phyloP scores from a whole-genome alignment of 805 yeast species.

The Candida ponderosae region DNA sequence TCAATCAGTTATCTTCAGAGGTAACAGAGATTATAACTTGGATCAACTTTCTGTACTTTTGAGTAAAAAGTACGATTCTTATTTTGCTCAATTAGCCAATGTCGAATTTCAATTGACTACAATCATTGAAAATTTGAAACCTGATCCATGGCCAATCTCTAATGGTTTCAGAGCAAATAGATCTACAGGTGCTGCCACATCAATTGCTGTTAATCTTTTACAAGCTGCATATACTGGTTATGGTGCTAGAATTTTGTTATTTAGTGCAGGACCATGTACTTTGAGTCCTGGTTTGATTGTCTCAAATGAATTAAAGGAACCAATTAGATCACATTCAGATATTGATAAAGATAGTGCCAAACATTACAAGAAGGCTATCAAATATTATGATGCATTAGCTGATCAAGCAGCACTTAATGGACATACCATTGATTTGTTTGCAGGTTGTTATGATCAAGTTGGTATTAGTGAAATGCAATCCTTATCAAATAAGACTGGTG shows the following conservation, averaged over 20 bases:
- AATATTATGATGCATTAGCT: constrained; percentile 71
- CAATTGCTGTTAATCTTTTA: constrained; percentile 73
- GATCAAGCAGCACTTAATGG: constrained; percentile 63
- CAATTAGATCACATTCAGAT: constrained; percentile 95
- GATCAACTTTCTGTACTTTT: constrained; percentile 55
- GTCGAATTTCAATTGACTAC: constrained; percentile 81
- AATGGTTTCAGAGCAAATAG: constrained; percentile 80
- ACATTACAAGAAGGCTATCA: constrained; percentile 79
- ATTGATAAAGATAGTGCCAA: constrained; percentile 86
- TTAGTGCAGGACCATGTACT: constrained; percentile 94
- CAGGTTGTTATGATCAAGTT: constrained; percentile 94
- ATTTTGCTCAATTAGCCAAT: constrained; percentile 64
- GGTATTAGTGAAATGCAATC: constrained; percentile 93
- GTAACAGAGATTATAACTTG: constrained; percentile 70
- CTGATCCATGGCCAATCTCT: constrained; percentile 86
- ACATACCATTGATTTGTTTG: constrained; percentile 83
- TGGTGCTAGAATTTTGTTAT: constrained; percentile 84
- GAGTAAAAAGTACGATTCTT: constrained; percentile 38
- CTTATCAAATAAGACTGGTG: constrained; percentile 81
- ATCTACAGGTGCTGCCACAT: constrained; percentile 88
- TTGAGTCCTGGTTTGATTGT: constrained; percentile 93
- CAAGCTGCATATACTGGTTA: constrained; percentile 78
- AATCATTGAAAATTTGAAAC: constrained; percentile 67
- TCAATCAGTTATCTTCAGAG: constrained; percentile 79
- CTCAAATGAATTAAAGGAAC: constrained; percentile 85